Conservation (phyloP, 345 rosid species). For the Syzygium grande region DNA sequence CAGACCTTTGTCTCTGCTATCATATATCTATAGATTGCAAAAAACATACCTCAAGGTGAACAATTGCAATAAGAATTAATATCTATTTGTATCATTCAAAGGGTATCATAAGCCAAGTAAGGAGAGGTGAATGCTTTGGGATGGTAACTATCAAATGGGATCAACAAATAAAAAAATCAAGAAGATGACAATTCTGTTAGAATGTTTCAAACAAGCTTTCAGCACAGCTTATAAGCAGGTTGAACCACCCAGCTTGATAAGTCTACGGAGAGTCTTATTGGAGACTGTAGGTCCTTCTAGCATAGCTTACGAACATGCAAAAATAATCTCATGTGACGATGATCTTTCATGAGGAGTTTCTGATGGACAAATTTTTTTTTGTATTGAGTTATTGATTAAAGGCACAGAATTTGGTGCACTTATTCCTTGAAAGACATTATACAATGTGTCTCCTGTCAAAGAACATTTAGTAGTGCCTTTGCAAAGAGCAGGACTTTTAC, state of each 20-base stretch:
- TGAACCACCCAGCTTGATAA: neutral
- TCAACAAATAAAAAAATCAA: neutral
- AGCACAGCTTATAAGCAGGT: neutral
- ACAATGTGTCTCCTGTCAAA: neutral
- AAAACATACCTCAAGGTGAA: neutral
- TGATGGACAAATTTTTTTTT: neutral
- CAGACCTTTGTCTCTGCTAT: neutral
- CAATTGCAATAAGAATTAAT: neutral
- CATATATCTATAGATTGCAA: neutral
- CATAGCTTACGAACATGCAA: neutral
- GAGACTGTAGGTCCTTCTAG: neutral
- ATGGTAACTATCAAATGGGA: neutral
- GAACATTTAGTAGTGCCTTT: neutral
- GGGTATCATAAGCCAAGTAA: neutral
- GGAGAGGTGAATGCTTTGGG: neutral
- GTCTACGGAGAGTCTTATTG: neutral
- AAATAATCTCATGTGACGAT: neutral
- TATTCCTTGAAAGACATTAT: neutral
- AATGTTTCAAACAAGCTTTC: neutral
- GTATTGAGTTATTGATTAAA: neutral
- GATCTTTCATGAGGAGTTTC: neutral
- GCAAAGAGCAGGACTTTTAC: neutral
- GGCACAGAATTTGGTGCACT: neutral
- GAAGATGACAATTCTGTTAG: neutral
- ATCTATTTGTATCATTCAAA: neutral